These are phyloP conservation scores for Xylaria sp. DNA, from an alignment of 2,329 filamentous ascomycete species.

Conservation along the genomic window DNA sequence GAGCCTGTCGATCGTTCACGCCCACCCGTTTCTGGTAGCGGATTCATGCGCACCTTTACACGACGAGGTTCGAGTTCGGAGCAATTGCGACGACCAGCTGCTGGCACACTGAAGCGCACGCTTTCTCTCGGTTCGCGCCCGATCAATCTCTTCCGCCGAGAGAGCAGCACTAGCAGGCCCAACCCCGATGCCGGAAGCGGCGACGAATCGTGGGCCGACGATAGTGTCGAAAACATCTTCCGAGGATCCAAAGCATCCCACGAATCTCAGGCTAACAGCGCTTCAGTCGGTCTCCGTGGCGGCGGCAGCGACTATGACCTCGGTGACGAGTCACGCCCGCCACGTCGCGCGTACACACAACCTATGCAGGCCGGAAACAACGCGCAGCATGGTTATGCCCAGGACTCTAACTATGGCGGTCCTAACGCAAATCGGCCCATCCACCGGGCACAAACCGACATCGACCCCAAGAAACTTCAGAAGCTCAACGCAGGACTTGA, in stretches of 20 bases:
- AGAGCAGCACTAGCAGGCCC: slow-evolving; percentile 34
- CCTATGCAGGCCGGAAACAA: slow-evolving; percentile 12
- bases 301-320: slow-evolving; percentile 43
- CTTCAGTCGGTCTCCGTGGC: slow-evolving; percentile 24
- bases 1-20: slow-evolving; percentile 39
- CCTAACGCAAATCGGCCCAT: slow-evolving; percentile 36
- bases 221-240: slow-evolving; percentile 34
- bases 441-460: slow-evolving; percentile 64
- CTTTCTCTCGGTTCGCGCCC: slow-evolving; percentile 51
- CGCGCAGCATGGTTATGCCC: slow-evolving; percentile 14
- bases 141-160: slow-evolving; percentile 39
- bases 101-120: slow-evolving; percentile 47
- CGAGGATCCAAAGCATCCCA: slow-evolving; percentile 7
- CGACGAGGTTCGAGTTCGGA: slow-evolving; percentile 36
- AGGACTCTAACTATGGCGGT: neutral
- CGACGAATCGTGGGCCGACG: slow-evolving; percentile 48
- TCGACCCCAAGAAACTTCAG: slow-evolving; percentile 57
- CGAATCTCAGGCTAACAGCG: slow-evolving; percentile 21
- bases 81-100: slow-evolving; percentile 33
- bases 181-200: slow-evolving; percentile 47
- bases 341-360: slow-evolving; percentile 27
- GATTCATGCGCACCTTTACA: slow-evolving; percentile 43
- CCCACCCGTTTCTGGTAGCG: slow-evolving; percentile 45
- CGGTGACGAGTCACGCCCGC: slow-evolving; percentile 48
- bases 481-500: slow-evolving; percentile 43